Evolutionary conservation across 1,139 yeast species (phyloP).

Genomic region (Suhomyces kunorum): DNA sequence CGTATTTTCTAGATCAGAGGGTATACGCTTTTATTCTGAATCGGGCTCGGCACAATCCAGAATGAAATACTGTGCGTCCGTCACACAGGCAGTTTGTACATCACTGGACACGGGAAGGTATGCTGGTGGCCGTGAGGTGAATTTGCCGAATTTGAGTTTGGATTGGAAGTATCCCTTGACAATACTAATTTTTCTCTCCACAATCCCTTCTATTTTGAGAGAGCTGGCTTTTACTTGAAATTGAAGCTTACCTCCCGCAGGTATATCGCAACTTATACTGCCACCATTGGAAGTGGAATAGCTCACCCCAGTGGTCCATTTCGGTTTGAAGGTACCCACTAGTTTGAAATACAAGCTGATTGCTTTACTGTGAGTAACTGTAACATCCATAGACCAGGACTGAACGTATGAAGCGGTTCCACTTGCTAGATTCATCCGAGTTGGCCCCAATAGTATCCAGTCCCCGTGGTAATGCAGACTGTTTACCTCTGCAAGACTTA

Average conservation of each 20-base stretch:
- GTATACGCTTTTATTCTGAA: not conserved
- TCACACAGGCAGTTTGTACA: conserved; percentile 30
- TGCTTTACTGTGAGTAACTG: conserved; percentile 14
- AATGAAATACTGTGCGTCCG: conserved; percentile 19
- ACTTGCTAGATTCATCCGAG: conserved; percentile 14
- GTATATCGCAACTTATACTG: conserved; percentile 23
- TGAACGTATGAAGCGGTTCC: conserved; percentile 24
- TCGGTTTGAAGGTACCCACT: conserved; percentile 19
- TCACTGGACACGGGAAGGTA: conserved; percentile 17
- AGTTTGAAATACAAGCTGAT: conserved; percentile 19
- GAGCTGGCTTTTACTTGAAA: conserved; percentile 23
- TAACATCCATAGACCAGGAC: conserved; percentile 26
- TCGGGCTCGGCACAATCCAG: not conserved
- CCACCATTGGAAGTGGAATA: conserved; percentile 23
- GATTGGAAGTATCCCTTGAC: not conserved
- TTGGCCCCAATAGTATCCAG: conserved; percentile 17
- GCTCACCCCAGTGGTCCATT: conserved; percentile 15
- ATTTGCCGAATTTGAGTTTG: conserved; percentile 20
- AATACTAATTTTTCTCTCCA: conserved; percentile 20
- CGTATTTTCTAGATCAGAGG: not conserved
- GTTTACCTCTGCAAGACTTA: conserved; percentile 12
- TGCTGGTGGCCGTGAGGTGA: not conserved
- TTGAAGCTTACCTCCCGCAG: conserved; percentile 24
- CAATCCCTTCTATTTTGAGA: conserved; percentile 19
- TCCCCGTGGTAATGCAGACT: conserved; percentile 3